phyloP scores from a whole-genome alignment of 1,139 yeast species.

The Arxiozyma slooffiae region DNA sequence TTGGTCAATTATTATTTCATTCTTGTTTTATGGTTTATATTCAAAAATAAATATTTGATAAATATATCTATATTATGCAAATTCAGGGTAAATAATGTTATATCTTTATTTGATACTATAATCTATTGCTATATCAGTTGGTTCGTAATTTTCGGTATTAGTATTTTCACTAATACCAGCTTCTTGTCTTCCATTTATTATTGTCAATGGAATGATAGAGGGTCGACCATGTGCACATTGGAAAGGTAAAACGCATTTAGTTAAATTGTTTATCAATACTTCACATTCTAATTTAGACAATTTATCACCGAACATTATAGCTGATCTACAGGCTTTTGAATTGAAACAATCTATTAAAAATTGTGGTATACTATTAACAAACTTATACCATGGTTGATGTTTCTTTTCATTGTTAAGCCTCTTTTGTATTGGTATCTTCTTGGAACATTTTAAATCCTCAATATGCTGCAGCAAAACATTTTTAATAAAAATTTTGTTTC shows the following conservation, averaged over 20 bases:
- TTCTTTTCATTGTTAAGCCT: constrained; percentile 1
- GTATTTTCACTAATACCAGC: constrained; percentile 13
- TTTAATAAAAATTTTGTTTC: constrained; percentile 28
- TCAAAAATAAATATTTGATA: neutral
- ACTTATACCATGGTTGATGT: constrained; percentile 29
- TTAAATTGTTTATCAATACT: constrained; percentile 35
- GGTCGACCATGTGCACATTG: constrained; percentile 89
- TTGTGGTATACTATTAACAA: constrained; percentile 37
- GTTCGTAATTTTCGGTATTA: neutral
- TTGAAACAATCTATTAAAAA: constrained; percentile 43
- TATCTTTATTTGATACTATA: neutral
- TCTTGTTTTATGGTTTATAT: neutral
- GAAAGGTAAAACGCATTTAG: constrained; percentile 51
- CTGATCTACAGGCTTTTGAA: constrained; percentile 60
- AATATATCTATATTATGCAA: neutral
- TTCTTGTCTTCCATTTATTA: neutral
- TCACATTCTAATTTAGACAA: constrained; percentile 39
- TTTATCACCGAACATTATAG: constrained; percentile 64
- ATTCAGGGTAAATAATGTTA: neutral
- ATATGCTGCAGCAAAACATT: constrained; percentile 36
- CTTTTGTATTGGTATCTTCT: constrained; percentile 10
- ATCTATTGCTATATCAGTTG: neutral
- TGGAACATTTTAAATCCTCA: constrained; percentile 34
- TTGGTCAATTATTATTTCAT: too few species aligned
- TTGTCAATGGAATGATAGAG: constrained; percentile 49